phyloP scores from a whole-genome alignment of 2,329 filamentous ascomycete genomes.

The Botrytis fabae region DNA sequence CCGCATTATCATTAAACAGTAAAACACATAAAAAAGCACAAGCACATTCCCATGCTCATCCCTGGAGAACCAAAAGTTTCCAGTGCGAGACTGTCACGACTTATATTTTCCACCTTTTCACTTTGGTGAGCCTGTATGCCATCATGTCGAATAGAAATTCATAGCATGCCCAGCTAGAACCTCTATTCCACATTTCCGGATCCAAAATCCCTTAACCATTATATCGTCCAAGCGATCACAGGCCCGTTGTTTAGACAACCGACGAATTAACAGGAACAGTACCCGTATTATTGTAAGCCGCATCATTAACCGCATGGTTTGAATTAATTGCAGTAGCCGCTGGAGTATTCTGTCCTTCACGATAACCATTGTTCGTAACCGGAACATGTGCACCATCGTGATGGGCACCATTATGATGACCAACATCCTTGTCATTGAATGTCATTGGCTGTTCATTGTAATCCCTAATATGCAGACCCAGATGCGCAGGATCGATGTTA shows the following conservation, averaged over 20 bases:
- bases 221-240: background rate
- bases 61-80: background rate
- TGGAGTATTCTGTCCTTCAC: background rate
- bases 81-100: background rate
- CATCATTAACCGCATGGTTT: background rate
- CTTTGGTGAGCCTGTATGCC: background rate
- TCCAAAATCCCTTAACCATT: background rate
- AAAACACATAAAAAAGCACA: background rate
- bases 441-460: background rate
- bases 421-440: background rate
- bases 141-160: background rate
- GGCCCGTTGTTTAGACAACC: background rate
- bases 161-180: background rate
- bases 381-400: background rate
- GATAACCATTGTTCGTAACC: background rate
- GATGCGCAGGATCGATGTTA: conserved; percentile 50
- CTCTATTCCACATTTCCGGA: background rate
- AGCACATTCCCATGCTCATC: background rate
- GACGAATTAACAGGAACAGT: background rate
- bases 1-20: background rate
- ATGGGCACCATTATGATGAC: background rate
- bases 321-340: background rate
- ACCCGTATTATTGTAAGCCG: background rate
- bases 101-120: background rate
- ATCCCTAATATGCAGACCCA: conserved; percentile 18